Evolutionary conservation across 345 rosid species (phyloP).

Genomic region (Abelmoschus esculentus): DNA sequence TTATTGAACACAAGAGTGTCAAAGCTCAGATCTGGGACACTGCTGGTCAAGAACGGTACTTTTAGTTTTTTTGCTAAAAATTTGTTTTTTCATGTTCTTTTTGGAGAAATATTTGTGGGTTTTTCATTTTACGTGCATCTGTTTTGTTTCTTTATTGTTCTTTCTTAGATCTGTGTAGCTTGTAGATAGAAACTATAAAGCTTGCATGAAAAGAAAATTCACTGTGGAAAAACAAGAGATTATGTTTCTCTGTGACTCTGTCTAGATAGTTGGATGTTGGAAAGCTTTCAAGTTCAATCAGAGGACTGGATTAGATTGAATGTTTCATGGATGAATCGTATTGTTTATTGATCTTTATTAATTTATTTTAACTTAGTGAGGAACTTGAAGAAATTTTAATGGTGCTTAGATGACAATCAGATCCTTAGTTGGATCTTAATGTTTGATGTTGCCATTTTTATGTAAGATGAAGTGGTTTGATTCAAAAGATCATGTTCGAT

Average conservation of each 20-base stretch:
- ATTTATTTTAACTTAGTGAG: background rate
- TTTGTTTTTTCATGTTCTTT: background rate
- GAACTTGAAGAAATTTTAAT: background rate
- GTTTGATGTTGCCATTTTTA: background rate
- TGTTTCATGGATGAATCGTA: background rate
- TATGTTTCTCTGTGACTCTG: no score
- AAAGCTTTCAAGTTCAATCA: background rate
- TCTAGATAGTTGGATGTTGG: background rate
- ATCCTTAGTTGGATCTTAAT: background rate
- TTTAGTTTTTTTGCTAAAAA: background rate
- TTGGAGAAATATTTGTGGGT: background rate
- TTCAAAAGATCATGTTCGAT: background rate
- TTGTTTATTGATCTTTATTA: background rate
- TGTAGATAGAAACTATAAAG: background rate
- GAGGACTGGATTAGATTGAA: background rate
- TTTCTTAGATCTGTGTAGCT: conserved; percentile 6
- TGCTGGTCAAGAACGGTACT: conserved; percentile 85
- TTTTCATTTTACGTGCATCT: background rate
- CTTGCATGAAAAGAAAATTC: background rate
- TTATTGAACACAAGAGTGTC: conserved; percentile 63
- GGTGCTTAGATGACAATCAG: background rate
- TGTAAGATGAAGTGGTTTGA: background rate
- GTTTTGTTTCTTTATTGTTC: background rate
- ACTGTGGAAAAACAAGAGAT: background rate
- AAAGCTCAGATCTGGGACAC: conserved; percentile 99